Conservation (phyloP, 257 asterid genomes). For the Nemophila menziesii region DNA sequence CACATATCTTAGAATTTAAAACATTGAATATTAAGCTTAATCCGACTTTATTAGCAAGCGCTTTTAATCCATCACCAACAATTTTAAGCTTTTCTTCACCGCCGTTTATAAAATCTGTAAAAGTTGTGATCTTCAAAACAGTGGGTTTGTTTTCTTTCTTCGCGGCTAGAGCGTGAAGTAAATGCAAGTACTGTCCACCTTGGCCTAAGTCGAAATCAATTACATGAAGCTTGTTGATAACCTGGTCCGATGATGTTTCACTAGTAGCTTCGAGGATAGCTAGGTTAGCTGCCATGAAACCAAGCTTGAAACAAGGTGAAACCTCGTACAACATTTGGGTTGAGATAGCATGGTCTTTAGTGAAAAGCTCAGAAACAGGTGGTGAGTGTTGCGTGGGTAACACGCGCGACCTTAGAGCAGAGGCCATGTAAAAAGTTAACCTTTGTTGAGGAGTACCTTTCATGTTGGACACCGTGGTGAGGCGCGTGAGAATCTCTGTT, state of each 20-base stretch:
- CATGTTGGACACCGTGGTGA: conserved; percentile 33
- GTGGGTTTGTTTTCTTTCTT: conserved; percentile 22
- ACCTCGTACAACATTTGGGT: conserved; percentile 44
- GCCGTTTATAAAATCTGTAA: conserved; percentile 20
- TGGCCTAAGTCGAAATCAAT: conserved; percentile 68
- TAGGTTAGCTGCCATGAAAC: conserved; percentile 81
- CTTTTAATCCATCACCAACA: conserved; percentile 27
- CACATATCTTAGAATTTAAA: conserved; percentile 11
- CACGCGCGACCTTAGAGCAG: conserved; percentile 45
- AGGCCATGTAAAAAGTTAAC: conserved; percentile 29
- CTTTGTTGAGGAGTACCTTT: conserved; percentile 55
- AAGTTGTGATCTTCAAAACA: conserved; percentile 47
- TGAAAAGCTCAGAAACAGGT: conserved; percentile 25
- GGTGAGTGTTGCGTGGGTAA: conserved; percentile 23
- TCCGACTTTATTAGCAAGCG: conserved; percentile 35
- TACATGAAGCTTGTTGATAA: conserved; percentile 40
- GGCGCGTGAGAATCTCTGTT: conserved; percentile 52
- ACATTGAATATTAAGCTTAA: conserved; percentile 26
- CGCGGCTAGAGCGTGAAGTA: conserved; percentile 61
- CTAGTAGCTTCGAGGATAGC: conserved; percentile 52
- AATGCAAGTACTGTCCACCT: conserved; percentile 71
- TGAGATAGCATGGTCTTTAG: conserved; percentile 29
- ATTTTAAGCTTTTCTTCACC: conserved; percentile 21
- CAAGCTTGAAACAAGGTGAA: conserved; percentile 77
- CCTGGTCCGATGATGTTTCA: conserved; percentile 21